Conservation (phyloP, 139 green algal species). For the Chlamydomonas eustigma region DNA sequence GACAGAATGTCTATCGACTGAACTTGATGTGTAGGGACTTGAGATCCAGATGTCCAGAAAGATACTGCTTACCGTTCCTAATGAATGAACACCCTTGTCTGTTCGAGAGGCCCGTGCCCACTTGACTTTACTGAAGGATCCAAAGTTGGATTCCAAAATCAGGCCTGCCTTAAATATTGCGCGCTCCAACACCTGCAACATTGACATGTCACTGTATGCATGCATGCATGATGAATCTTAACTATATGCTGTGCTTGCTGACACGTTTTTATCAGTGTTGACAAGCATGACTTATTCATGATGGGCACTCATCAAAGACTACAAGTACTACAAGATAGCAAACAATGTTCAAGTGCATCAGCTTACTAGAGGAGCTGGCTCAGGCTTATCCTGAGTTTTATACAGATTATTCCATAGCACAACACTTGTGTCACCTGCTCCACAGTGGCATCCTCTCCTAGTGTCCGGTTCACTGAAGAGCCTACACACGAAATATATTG, state of each 20-base stretch:
- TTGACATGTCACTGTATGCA: background rate
- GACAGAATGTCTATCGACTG: background rate
- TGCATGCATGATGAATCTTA: background rate
- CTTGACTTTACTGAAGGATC: constrained; percentile 45
- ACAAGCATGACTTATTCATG: background rate
- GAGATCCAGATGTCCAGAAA: background rate
- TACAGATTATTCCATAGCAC: background rate
- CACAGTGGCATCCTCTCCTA: constrained; percentile 32
- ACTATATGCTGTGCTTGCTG: too few relatives aligned
- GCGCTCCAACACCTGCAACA: constrained; percentile 36
- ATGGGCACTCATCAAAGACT: too few relatives aligned
- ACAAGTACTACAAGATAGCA: too few relatives aligned
- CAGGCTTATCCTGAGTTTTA: too few relatives aligned
- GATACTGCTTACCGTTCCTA: constrained; percentile 43
- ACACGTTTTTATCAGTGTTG: background rate
- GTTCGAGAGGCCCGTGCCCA: constrained; percentile 90
- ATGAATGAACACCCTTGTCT: constrained; percentile 92
- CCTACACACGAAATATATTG: constrained; percentile 7
- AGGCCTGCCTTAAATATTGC: constrained; percentile 32
- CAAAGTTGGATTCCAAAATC: constrained; percentile 52
- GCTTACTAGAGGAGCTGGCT: too few relatives aligned
- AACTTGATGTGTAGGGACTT: constrained; percentile 2
- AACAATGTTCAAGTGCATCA: too few relatives aligned
- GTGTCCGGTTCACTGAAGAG: constrained; percentile 33
- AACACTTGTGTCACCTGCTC: constrained; percentile 21